Conservation (phyloP, 192 early-diverging fungal species). For the Coemansia umbellata region DNA sequence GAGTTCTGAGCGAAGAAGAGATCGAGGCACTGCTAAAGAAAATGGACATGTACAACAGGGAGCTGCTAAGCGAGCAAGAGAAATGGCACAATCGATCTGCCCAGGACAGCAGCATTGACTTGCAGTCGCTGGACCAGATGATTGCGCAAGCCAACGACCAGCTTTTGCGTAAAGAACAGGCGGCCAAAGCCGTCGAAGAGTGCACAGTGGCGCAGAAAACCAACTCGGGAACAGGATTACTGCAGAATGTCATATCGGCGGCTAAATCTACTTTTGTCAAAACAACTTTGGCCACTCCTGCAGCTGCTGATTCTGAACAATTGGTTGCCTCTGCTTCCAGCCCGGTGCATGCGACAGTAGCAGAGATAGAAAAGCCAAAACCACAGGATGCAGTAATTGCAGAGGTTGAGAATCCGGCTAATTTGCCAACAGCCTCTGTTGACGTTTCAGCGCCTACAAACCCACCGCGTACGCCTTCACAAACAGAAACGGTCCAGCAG, state of each 20-base stretch:
- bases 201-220: background rate
- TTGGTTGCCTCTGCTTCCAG: background rate
- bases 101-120: background rate
- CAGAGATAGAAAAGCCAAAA: background rate
- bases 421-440: too few relatives aligned
- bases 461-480: too few relatives aligned
- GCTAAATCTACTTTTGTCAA: constrained; percentile 37
- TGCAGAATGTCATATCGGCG: constrained; percentile 32
- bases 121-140: constrained; percentile 32
- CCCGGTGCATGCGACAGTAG: background rate
- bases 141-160: constrained; percentile 38
- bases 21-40: constrained; percentile 33
- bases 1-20: constrained; percentile 35
- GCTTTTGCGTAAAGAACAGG: constrained; percentile 32
- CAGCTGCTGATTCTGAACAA: background rate
- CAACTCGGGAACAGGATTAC: constrained; percentile 9
- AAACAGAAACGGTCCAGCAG: too few relatives aligned
- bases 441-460: too few relatives aligned
- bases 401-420: too few relatives aligned
- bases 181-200: background rate
- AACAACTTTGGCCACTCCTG: background rate
- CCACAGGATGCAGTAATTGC: background rate
- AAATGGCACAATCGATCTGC: constrained; percentile 17
- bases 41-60: constrained; percentile 50
- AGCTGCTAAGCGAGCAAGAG: constrained; percentile 42